A percentile compares a stretch with the other conserved stretches of the same genome.
Evolutionary conservation across 495 filamentous ascomycete genomes (phyloP).

Genomic region (Aspergillus indologenus): DNA sequence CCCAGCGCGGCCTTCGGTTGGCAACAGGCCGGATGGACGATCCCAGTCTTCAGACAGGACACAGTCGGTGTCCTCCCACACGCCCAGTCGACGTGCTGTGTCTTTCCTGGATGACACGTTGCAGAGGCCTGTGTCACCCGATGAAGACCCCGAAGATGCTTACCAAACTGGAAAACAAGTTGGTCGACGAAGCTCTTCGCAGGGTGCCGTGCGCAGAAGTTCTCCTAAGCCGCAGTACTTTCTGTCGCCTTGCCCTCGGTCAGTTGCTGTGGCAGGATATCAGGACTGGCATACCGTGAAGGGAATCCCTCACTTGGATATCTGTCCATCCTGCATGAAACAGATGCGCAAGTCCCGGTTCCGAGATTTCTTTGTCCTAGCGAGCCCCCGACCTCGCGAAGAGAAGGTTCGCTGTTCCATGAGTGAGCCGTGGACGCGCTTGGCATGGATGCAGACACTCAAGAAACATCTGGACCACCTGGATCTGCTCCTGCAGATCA

Average conservation of each 20-base stretch:
- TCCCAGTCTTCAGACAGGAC: neutral
- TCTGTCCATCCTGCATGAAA: conserved; percentile 62
- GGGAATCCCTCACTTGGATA: conserved; percentile 52
- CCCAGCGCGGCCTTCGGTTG: neutral
- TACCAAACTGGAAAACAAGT: conserved; percentile 6
- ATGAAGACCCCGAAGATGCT: conserved; percentile 8
- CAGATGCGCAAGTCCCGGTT: conserved; percentile 55
- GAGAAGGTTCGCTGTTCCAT: conserved; percentile 56
- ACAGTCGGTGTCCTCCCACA: conserved; percentile 2
- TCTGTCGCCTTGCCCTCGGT: conserved; percentile 55
- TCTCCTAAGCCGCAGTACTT: conserved; percentile 26
- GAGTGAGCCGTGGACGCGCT: conserved; percentile 60
- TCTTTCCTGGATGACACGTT: conserved; percentile 24
- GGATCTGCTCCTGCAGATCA: conserved; percentile 54
- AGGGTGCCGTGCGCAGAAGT: conserved; percentile 10
- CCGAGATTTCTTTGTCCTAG: conserved; percentile 49
- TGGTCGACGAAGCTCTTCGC: conserved; percentile 10
- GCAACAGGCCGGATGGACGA: neutral
- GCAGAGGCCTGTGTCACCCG: conserved; percentile 6
- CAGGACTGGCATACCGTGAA: conserved; percentile 67
- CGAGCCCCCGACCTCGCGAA: conserved; percentile 35
- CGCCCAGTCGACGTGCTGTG: conserved; percentile 20
- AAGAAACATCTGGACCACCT: conserved; percentile 52
- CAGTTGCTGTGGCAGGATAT: conserved; percentile 43
- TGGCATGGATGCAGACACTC: conserved; percentile 62